phyloP scores from a whole-genome alignment of 176 grass and related monocot genomes.

The Lolium rigidum region DNA sequence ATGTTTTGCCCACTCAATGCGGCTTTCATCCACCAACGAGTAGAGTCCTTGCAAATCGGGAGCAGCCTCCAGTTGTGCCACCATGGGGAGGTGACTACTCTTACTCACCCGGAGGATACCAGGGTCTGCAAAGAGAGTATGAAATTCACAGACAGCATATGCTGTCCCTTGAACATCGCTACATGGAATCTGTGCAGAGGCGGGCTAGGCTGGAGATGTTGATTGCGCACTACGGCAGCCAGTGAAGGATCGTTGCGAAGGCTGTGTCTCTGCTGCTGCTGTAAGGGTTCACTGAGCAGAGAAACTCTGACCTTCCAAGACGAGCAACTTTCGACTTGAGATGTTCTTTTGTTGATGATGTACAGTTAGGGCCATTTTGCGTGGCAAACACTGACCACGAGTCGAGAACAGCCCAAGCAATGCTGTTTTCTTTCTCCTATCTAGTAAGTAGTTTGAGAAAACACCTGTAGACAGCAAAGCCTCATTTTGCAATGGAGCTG shows the following conservation, averaged over 20 bases:
- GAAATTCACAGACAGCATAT: conserved; percentile 1
- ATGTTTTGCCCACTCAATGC: not conserved
- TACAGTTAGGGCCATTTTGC: conserved; percentile 34
- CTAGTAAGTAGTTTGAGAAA: not conserved
- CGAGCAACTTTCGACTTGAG: not conserved
- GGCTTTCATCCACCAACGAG: conserved; percentile 14
- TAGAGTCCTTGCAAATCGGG: not conserved
- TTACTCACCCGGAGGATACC: conserved; percentile 6
- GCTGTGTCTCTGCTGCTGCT: conserved; percentile 6
- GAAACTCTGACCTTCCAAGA: conserved; percentile 15
- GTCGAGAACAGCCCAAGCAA: not conserved
- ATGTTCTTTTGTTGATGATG: not conserved
- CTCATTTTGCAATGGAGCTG: conserved; percentile 43
- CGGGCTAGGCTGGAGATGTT: not conserved
- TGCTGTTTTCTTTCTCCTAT: not conserved
- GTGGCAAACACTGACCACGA: conserved; percentile 25
- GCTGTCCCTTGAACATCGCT: conserved; percentile 25
- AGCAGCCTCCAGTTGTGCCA: not conserved
- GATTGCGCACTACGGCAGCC: not conserved
- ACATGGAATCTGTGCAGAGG: not conserved
- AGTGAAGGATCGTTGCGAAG: not conserved
- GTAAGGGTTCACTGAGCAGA: not conserved
- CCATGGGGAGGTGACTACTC: not conserved
- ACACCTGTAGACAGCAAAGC: not conserved
- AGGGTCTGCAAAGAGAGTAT: conserved; percentile 1